These are phyloP conservation scores for Thelonectria blattea DNA, from an alignment of 2,329 filamentous ascomycete species.

Conservation along the genomic window DNA sequence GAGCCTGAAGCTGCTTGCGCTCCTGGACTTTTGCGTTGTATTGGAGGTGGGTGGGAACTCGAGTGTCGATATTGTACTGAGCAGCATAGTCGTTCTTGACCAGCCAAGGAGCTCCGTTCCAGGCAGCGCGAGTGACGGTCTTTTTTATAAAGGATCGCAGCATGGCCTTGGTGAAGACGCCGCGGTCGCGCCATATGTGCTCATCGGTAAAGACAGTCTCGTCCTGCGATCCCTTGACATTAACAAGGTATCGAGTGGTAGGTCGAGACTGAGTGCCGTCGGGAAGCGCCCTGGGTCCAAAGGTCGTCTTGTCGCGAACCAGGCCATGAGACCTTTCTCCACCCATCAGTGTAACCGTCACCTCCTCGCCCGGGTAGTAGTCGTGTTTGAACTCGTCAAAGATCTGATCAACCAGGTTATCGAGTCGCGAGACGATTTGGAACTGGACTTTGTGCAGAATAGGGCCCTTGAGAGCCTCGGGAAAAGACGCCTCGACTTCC, in stretches of 20 bases:
- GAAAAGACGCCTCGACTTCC: conserved; percentile 91
- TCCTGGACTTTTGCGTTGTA: conserved; percentile 81
- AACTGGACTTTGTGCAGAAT: conserved; percentile 92
- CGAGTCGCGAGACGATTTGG: conserved; percentile 85
- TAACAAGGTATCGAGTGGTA: conserved; percentile 81
- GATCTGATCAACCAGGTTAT: conserved; percentile 74
- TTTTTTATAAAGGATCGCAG: conserved; percentile 94
- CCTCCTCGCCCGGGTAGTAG: conserved; percentile 87
- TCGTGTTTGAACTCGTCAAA: conserved; percentile 85
- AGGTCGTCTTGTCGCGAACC: conserved; percentile 85
- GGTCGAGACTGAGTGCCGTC: conserved; percentile 75
- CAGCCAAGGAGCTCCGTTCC: conserved; percentile 96
- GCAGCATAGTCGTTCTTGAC: conserved; percentile 87
- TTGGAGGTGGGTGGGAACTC: conserved; percentile 80
- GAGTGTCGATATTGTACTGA: conserved; percentile 84
- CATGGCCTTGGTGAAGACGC: conserved; percentile 93
- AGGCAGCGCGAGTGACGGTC: conserved; percentile 87
- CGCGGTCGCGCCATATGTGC: conserved; percentile 85
- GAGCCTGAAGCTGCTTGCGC: conserved; percentile 73
- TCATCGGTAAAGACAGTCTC: conserved; percentile 82
- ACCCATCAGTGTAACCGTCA: conserved; percentile 73
- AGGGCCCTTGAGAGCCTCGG: conserved; percentile 87
- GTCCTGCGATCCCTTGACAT: conserved; percentile 70
- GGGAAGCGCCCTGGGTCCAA: conserved; percentile 62
- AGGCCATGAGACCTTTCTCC: conserved; percentile 74